Conservation (phyloP, 2,329 filamentous ascomycete genomes). For the Aspergillus pseudoviridinutans region DNA sequence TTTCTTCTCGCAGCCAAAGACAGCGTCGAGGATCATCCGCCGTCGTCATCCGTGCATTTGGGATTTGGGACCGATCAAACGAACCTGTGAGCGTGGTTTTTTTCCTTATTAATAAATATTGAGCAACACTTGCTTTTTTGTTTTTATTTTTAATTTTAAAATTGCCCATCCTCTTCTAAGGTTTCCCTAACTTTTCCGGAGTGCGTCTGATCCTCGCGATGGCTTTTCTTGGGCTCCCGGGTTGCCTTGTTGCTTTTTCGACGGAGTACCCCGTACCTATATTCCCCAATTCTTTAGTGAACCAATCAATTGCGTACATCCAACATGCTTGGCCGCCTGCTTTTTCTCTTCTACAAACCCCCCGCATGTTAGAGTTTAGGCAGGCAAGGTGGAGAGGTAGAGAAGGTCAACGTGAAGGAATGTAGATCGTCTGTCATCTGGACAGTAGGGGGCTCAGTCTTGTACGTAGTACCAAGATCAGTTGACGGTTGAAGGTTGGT, state of each 20-base stretch:
- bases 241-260: slow-evolving; percentile 2
- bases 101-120: neutral
- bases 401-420: neutral
- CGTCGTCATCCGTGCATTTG: slow-evolving; percentile 7
- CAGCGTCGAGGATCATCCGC: slow-evolving; percentile 6
- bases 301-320: slow-evolving; percentile 6
- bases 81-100: neutral
- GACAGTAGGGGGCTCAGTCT: neutral
- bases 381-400: neutral
- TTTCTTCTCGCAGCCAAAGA: slow-evolving; percentile 1
- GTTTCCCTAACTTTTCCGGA: neutral
- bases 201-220: neutral
- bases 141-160: neutral
- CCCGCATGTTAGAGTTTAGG: slow-evolving; percentile 9
- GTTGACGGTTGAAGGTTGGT: neutral
- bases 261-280: neutral
- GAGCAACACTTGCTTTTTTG: neutral
- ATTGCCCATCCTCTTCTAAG: neutral
- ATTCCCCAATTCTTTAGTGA: neutral
- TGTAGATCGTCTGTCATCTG: neutral
- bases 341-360: neutral
- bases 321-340: neutral
- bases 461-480: slow-evolving; percentile 1
- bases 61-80: neutral
- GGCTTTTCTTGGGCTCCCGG: neutral